These are phyloP conservation scores for Leccinum disarticulatum DNA, from an alignment of 768 basidiomycete genomes.

Conservation along the genomic window DNA sequence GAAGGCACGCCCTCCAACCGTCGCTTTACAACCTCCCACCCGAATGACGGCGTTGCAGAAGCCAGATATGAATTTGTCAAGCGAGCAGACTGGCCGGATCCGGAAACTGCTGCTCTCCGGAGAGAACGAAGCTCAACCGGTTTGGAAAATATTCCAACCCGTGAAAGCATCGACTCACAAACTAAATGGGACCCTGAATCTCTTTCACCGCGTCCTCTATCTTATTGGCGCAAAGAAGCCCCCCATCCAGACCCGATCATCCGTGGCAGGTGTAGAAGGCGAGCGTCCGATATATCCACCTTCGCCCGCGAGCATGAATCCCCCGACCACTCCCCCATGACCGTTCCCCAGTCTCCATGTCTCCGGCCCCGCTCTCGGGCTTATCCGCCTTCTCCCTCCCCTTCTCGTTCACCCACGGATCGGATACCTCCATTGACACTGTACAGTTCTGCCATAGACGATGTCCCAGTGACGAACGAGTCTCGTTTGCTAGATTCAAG, in stretches of 20 bases:
- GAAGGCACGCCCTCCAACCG: conserved; percentile 30
- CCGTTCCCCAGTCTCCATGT: conserved; percentile 40
- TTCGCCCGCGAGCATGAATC: conserved; percentile 34
- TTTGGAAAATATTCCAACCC: conserved; percentile 55
- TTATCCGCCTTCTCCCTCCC: conserved; percentile 57
- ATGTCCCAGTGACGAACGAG: neutral
- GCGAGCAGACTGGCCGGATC: conserved; percentile 82
- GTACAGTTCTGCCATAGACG: conserved; percentile 19
- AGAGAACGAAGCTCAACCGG: conserved; percentile 66
- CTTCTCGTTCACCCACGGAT: conserved; percentile 41
- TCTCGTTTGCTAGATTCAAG: conserved; percentile 3
- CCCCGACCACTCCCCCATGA: conserved; percentile 20
- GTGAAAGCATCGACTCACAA: conserved; percentile 40
- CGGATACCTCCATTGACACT: conserved; percentile 34
- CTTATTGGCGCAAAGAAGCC: conserved; percentile 59
- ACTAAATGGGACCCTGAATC: conserved; percentile 25
- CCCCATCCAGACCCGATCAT: conserved; percentile 40
- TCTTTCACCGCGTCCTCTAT: conserved; percentile 34
- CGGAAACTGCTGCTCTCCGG: conserved; percentile 68
- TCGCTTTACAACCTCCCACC: conserved; percentile 35
- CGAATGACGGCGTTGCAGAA: conserved; percentile 57
- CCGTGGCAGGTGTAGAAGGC: conserved; percentile 64
- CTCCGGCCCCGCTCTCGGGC: conserved; percentile 43
- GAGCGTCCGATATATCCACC: conserved; percentile 42
- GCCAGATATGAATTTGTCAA: conserved; percentile 81